A percentile compares a stretch with the other conserved stretches of the same genome.
phyloP scores from a whole-genome alignment of 441 rosid species.

The Biscutella laevigata region DNA sequence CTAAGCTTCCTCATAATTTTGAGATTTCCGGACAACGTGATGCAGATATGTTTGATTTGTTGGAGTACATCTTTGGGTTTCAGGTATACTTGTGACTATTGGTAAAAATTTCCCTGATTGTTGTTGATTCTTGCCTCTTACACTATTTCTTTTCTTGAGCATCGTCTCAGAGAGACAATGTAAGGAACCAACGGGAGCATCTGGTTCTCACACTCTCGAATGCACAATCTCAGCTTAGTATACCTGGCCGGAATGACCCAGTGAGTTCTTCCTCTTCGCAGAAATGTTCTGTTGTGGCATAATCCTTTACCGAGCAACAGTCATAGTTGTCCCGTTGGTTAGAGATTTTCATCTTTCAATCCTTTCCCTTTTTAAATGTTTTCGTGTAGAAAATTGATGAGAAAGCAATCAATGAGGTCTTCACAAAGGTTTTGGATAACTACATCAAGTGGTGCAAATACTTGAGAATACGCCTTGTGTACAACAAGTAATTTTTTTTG shows the following conservation, averaged over 20 bases:
- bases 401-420: slow-evolving; percentile 86
- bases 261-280: slow-evolving; percentile 43
- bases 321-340: neutral
- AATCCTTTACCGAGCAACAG: neutral
- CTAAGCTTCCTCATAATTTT: slow-evolving; percentile 65
- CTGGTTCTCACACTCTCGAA: slow-evolving; percentile 80
- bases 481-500: slow-evolving; percentile 60
- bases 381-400: slow-evolving; percentile 79
- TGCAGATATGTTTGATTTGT: slow-evolving; percentile 89
- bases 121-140: slow-evolving; percentile 14
- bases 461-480: slow-evolving; percentile 66
- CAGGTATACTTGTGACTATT: slow-evolving; percentile 53
- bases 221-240: slow-evolving; percentile 72
- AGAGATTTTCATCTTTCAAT: slow-evolving; percentile 1
- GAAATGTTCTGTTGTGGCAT: neutral
- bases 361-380: neutral
- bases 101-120: slow-evolving; percentile 9
- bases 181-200: slow-evolving; percentile 94
- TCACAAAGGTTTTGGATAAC: slow-evolving; percentile 85
- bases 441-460: slow-evolving; percentile 98
- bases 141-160: slow-evolving; percentile 11
- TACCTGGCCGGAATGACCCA: slow-evolving; percentile 63
- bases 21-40: slow-evolving; percentile 73
- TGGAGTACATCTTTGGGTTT: slow-evolving; percentile 88
- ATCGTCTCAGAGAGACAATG: slow-evolving; percentile 66